Conservation (phyloP, 257 asterid species). For the Eustoma russellianum region DNA sequence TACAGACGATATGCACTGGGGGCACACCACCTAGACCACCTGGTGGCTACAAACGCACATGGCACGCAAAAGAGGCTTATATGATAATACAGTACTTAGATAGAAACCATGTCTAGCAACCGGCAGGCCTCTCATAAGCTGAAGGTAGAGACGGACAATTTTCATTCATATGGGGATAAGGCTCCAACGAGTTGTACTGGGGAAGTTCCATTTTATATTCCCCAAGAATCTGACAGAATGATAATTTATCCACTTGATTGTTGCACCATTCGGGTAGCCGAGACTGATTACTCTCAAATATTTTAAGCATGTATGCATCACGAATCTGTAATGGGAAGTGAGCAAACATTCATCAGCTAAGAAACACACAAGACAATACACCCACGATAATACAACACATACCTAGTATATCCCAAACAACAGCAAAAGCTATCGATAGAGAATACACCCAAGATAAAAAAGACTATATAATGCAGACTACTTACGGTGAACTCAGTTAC, state of each 20-base stretch:
- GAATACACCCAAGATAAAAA: neutral
- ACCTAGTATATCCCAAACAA: no score
- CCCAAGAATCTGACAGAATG: conserved; percentile 92
- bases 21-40: no score
- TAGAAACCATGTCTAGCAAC: conserved; percentile 27
- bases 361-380: neutral
- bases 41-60: no score
- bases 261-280: conserved; percentile 88
- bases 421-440: no score
- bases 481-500: conserved; percentile 97
- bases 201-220: conserved; percentile 92
- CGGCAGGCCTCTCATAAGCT: conserved; percentile 62
- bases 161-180: conserved; percentile 86
- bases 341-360: neutral
- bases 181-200: conserved; percentile 62
- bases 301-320: conserved; percentile 92
- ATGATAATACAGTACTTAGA: no score
- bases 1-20: no score
- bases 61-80: no score
- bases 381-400: neutral
- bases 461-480: no score
- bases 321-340: conserved; percentile 42
- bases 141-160: conserved; percentile 92
- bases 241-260: conserved; percentile 41
- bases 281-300: conserved; percentile 62